Evolutionary conservation across 176 grass and related monocot genomes (phyloP).

Genomic region (barley (Hordeum vulgare)): DNA sequence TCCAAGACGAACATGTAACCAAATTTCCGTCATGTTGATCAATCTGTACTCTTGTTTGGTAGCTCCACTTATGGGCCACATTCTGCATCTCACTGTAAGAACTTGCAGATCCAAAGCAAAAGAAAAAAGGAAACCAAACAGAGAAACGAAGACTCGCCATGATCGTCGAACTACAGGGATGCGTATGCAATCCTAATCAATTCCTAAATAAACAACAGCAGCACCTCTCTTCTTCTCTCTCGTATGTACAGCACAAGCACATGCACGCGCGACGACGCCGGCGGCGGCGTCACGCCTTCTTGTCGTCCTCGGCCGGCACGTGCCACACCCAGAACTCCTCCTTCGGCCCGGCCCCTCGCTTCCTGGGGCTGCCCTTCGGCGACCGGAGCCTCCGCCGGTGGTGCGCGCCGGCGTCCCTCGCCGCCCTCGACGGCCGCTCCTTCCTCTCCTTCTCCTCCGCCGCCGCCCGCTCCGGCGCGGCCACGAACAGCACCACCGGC

Average conservation of each 20-base stretch:
- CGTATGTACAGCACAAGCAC: conserved; percentile 13
- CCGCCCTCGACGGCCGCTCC: conserved; percentile 1
- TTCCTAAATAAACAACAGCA: neutral
- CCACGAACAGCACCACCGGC: conserved; percentile 59
- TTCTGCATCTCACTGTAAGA: conserved; percentile 49
- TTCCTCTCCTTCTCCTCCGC: conserved; percentile 31
- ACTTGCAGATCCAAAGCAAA: neutral
- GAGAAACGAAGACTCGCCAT: neutral
- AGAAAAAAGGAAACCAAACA: neutral
- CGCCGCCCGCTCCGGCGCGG: conserved; percentile 18
- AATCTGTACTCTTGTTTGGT: neutral
- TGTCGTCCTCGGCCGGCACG: conserved; percentile 23
- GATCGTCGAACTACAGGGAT: conserved; percentile 34
- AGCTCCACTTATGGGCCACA: conserved; percentile 23
- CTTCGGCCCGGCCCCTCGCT: conserved; percentile 6
- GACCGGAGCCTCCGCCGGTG: conserved; percentile 31
- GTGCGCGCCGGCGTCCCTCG: conserved; percentile 2
- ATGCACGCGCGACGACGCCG: neutral
- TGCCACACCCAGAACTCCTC: conserved; percentile 64
- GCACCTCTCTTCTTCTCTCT: neutral
- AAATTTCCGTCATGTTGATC: neutral
- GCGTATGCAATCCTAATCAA: conserved; percentile 20
- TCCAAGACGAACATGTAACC: neutral
- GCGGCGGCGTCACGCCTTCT: neutral
- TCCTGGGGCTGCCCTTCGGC: conserved; percentile 34